phyloP scores from a whole-genome alignment of 2,329 filamentous ascomycete species.

The Exophiala xenobiotica region DNA sequence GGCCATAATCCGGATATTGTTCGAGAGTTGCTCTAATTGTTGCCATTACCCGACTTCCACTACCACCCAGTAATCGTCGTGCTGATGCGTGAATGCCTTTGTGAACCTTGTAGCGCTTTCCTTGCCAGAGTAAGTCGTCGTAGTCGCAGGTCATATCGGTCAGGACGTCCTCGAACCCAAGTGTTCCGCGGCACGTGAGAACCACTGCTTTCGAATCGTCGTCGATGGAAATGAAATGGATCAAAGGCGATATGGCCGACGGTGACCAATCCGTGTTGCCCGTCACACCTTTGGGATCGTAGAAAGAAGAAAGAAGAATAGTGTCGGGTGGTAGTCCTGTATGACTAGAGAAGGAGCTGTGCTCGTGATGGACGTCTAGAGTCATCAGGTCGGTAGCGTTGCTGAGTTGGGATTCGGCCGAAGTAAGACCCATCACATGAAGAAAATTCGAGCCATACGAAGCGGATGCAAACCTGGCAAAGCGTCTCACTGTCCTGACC shows the following conservation, averaged over 20 bases:
- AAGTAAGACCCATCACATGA: conserved; percentile 45
- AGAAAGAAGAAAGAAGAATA: conserved; percentile 66
- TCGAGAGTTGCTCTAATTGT: conserved; percentile 66
- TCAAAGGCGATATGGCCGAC: conserved; percentile 63
- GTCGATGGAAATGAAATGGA: conserved; percentile 71
- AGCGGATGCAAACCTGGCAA: conserved; percentile 48
- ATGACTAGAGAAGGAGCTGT: conserved; percentile 47
- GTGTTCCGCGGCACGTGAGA: conserved; percentile 68
- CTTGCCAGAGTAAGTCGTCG: conserved; percentile 63
- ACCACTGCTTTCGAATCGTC: conserved; percentile 71
- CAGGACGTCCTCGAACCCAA: conserved; percentile 71
- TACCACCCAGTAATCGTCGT: conserved; percentile 60
- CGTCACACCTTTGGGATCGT: conserved; percentile 63
- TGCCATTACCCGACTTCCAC: conserved; percentile 64
- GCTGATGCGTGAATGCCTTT: conserved; percentile 74
- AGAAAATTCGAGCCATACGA: conserved; percentile 49
- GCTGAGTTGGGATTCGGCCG: conserved; percentile 28
- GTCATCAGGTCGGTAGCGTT: conserved; percentile 35
- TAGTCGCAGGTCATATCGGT: conserved; percentile 75
- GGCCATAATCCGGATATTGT: conserved; percentile 66
- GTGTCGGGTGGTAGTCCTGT: conserved; percentile 47
- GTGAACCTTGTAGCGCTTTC: conserved; percentile 66
- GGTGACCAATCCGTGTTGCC: conserved; percentile 55
- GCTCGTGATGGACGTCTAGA: conserved; percentile 42
- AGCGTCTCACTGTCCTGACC: conserved; percentile 47